Evolutionary conservation across 2,329 filamentous ascomycete genomes (phyloP), one percentile per base, ranked within the genome.

Genomic region (Metarhizium album): DNA sequence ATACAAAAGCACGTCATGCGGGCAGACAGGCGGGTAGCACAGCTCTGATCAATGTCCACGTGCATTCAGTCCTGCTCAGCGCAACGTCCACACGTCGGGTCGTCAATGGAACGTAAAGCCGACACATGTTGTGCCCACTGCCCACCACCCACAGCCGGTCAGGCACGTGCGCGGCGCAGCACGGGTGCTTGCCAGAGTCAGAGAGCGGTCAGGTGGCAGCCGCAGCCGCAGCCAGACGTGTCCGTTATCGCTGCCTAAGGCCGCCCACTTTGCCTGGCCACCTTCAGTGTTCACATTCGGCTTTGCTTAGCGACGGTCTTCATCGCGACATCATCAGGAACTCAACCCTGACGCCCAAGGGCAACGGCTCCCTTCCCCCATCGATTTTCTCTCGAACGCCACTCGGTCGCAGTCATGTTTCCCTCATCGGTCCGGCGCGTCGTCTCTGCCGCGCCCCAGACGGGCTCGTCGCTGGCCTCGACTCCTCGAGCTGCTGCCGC

Each of bases 341-440:
- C 47, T 46, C 61, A 58, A 52, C 58, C 63, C 61, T 62, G 57
- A 56, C 55, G 53, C 52, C 57, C 54, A 53, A 51, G 48, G 54
- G 48, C 49, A 53, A 57, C 51, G 20, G 52, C 42, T 45, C 48
- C 49, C 35, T 55, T 47, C 52, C 42, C 52, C 50, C 38, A 49
- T 50, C 52, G 27, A 29, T 45, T 53, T 55, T 51, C 56, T 45
- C 51, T 18, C 43, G 18, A 3, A 14, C 14, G 53, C 57, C 57
- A 52, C 54, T 58, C 54, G 63, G 58, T 58, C 55, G 54, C 60
- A 69, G 27, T 61, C 58, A 79, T 79, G 76, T 63, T 80, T 63
- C 75, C 75, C 60, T 71, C 71, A 51, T 78, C 77, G 62, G 70
- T 79, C 66, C 74, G 78, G 64, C 76, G 77, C 60, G 72, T 76